These are phyloP conservation scores for Botrytis hyacinthi DNA, from an alignment of 2,329 filamentous ascomycete species.

Conservation along the genomic window DNA sequence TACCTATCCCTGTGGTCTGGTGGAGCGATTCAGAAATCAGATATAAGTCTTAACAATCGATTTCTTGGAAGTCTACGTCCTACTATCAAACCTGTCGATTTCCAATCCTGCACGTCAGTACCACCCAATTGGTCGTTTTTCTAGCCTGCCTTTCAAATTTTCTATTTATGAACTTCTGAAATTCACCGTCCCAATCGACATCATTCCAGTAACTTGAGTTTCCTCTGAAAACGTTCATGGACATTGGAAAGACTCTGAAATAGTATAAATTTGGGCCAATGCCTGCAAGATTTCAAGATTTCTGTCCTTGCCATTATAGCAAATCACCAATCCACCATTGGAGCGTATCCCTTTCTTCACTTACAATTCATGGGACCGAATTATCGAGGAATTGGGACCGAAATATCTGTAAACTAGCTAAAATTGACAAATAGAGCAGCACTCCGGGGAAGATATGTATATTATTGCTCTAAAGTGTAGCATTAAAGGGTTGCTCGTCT, in stretches of 20 bases:
- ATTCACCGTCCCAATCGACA: neutral
- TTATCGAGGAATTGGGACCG: neutral
- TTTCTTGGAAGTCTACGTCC: neutral
- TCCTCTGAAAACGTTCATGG: neutral
- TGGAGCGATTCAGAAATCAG: neutral
- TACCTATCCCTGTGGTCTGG: neutral
- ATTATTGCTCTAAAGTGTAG: neutral
- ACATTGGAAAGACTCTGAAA: neutral
- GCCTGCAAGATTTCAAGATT: neutral
- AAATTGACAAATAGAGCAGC: neutral
- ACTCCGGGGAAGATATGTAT: neutral
- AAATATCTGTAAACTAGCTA: neutral
- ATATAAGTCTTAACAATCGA: neutral
- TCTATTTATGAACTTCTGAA: neutral
- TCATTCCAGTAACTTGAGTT: neutral
- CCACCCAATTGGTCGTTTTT: neutral
- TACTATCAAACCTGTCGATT: neutral
- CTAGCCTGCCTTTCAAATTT: neutral
- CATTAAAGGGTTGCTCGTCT: neutral
- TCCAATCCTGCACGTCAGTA: neutral
- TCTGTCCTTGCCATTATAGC: neutral
- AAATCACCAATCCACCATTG: neutral
- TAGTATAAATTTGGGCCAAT: neutral
- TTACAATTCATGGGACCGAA: neutral
- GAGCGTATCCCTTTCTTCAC: neutral